Evolutionary conservation across 345 rosid species (phyloP).

Genomic region (Boechera retrofracta): DNA sequence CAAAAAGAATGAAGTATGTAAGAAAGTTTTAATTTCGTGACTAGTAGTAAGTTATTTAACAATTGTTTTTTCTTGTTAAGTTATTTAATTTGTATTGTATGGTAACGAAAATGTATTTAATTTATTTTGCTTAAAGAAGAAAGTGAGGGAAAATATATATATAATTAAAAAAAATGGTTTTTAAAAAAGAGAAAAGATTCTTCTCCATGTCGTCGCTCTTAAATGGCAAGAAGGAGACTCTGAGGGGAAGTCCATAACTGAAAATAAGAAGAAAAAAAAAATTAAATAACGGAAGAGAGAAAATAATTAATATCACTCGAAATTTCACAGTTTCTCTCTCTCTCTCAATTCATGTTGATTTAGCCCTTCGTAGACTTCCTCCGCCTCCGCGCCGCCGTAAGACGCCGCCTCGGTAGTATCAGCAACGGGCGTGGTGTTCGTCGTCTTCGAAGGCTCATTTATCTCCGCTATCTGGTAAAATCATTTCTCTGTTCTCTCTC

Average conservation of each 20-base stretch:
- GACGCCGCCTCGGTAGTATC: constrained; percentile 29
- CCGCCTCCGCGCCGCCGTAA: constrained; percentile 23
- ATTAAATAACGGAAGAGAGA: constrained; percentile 24
- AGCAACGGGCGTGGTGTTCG: constrained; percentile 26
- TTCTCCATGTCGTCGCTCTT: constrained; percentile 10
- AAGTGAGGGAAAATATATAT: background rate
- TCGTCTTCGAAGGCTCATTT: constrained; percentile 18
- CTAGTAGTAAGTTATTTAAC: too few species aligned
- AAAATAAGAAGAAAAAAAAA: background rate
- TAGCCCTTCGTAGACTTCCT: constrained; percentile 17
- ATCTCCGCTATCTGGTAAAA: constrained; percentile 2
- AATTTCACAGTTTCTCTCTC: constrained; percentile 1
- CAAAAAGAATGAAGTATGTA: too few species aligned
- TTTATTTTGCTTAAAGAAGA: background rate
- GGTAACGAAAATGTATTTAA: too few species aligned
- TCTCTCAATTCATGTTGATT: constrained; percentile 6
- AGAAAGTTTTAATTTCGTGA: too few species aligned
- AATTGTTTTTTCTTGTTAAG: too few species aligned
- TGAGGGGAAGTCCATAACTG: constrained; percentile 37
- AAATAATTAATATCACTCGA: constrained; percentile 15
- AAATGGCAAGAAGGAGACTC: constrained; percentile 34
- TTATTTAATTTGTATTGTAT: too few species aligned
- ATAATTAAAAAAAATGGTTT: background rate
- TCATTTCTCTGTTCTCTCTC: background rate
- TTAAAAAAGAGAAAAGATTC: constrained; percentile 18